phyloP scores from a whole-genome alignment of 169 alveolate species.

The Plasmodium adleri region DNA sequence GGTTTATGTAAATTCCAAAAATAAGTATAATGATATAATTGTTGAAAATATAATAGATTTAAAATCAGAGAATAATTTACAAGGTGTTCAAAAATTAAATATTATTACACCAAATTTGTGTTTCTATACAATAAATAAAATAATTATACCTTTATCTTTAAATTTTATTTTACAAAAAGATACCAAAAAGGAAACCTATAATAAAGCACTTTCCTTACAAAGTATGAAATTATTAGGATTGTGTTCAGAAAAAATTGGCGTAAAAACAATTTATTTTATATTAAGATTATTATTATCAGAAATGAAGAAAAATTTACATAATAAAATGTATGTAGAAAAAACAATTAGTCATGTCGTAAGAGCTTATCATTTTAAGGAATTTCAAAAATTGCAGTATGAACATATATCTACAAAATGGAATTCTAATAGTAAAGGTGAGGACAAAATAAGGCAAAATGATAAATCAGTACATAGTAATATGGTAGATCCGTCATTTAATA shows the following conservation, averaged over 20 bases:
- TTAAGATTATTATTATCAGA: constrained; percentile 26
- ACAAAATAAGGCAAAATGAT: not conserved
- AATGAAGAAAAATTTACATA: constrained; percentile 53
- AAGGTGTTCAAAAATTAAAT: constrained; percentile 41
- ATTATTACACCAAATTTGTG: constrained; percentile 27
- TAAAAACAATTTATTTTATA: constrained; percentile 37
- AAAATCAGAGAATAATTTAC: constrained; percentile 59
- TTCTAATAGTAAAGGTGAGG: not conserved
- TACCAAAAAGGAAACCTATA: constrained; percentile 66
- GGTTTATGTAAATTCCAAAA: not conserved
- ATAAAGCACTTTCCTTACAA: constrained; percentile 40
- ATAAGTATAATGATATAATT: constrained; percentile 1
- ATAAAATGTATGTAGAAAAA: constrained; percentile 69
- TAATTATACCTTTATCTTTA: constrained; percentile 50
- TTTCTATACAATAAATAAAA: constrained; percentile 37
- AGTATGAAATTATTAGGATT: constrained; percentile 57
- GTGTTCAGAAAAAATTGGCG: constrained; percentile 43
- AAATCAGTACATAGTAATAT: not conserved
- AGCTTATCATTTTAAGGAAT: constrained; percentile 52
- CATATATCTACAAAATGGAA: not conserved
- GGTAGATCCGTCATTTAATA: not conserved
- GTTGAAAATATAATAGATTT: constrained; percentile 64
- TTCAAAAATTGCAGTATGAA: constrained; percentile 3
- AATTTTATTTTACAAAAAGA: constrained; percentile 56
- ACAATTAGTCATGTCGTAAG: constrained; percentile 52